These are phyloP conservation scores for Venturia effusa DNA, from an alignment of 2,329 filamentous ascomycete genomes.

Conservation along the genomic window DNA sequence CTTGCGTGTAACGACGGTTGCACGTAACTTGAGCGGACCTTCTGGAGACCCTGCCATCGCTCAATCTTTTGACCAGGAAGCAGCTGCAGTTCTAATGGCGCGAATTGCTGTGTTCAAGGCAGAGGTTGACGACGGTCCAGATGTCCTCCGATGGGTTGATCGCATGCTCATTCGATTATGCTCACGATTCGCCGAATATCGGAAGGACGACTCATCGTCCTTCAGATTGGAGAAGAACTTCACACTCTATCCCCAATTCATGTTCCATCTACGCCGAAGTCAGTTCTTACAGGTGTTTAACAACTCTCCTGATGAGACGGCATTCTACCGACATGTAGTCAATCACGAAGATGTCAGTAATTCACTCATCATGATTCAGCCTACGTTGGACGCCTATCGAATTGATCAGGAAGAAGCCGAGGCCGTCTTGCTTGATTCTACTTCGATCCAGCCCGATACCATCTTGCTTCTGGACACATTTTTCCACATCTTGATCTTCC, in stretches of 20 bases:
- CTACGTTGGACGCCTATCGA: conserved; percentile 92
- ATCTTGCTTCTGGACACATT: conserved; percentile 94
- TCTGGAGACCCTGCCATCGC: conserved; percentile 90
- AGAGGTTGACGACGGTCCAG: conserved; percentile 96
- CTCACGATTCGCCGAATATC: conserved; percentile 92
- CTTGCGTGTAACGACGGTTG: conserved; percentile 87
- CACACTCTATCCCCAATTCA: conserved; percentile 96
- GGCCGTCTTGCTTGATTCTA: conserved; percentile 91
- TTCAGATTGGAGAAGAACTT: conserved; percentile 97
- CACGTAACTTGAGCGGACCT: conserved; percentile 81
- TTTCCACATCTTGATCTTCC: conserved; percentile 99
- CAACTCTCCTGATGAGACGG: conserved; percentile 96
- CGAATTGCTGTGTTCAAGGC: conserved; percentile 98
- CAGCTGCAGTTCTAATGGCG: conserved; percentile 96
- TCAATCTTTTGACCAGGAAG: conserved; percentile 96
- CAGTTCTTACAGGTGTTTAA: conserved; percentile 99
- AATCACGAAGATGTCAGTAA: conserved; percentile 97
- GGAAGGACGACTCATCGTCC: conserved; percentile 94
- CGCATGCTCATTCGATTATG: conserved; percentile 96
- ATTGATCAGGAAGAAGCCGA: conserved; percentile 90
- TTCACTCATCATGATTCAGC: conserved; percentile 97
- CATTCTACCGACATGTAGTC: conserved; percentile 95
- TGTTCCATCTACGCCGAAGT: conserved; percentile 96
- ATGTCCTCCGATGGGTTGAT: conserved; percentile 95
- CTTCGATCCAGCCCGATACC: conserved; percentile 88